Evolutionary conservation across 129 eudicot genomes (phyloP).

Genomic region (Lactuca sativa): DNA sequence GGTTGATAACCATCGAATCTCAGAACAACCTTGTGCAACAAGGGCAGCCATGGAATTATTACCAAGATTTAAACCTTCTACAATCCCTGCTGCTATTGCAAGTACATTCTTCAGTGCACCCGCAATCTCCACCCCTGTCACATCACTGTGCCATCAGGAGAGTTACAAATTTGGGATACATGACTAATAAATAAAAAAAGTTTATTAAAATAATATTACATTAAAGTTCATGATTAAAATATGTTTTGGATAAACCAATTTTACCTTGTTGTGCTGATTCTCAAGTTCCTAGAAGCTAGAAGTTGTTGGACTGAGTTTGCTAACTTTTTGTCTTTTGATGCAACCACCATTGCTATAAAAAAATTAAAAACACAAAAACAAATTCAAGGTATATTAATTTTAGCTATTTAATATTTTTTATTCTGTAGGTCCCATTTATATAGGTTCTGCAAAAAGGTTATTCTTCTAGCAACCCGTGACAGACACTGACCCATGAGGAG

Average conservation of each 20-base stretch:
- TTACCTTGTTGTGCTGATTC: slow-evolving; percentile 90
- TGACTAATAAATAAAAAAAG: not conserved
- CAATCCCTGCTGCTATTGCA: slow-evolving; percentile 98
- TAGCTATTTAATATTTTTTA: not conserved
- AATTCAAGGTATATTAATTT: slow-evolving; percentile 3
- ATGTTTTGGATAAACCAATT: not conserved
- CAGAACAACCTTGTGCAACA: slow-evolving; percentile 96
- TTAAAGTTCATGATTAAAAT: not conserved
- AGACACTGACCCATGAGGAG: no score
- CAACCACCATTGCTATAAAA: slow-evolving; percentile 87
- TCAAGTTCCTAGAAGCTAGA: slow-evolving; percentile 78
- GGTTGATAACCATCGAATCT: slow-evolving; percentile 94
- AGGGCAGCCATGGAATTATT: slow-evolving; percentile 99
- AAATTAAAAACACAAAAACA: slow-evolving; percentile 16
- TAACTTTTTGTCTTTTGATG: slow-evolving; percentile 86
- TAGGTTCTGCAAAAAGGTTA: not conserved
- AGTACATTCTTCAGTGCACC: slow-evolving; percentile 96
- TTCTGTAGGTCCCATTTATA: slow-evolving; percentile 2
- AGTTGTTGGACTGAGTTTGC: slow-evolving; percentile 92
- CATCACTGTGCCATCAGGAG: slow-evolving; percentile 89
- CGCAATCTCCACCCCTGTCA: slow-evolving; percentile 98
- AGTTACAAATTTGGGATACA: slow-evolving; percentile 42
- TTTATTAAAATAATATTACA: slow-evolving; percentile 9
- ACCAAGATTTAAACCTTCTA: slow-evolving; percentile 93
- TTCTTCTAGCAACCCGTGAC: no score